phyloP scores from a whole-genome alignment of 169 alveolate genomes.

The Cryptosporidium sp. region DNA sequence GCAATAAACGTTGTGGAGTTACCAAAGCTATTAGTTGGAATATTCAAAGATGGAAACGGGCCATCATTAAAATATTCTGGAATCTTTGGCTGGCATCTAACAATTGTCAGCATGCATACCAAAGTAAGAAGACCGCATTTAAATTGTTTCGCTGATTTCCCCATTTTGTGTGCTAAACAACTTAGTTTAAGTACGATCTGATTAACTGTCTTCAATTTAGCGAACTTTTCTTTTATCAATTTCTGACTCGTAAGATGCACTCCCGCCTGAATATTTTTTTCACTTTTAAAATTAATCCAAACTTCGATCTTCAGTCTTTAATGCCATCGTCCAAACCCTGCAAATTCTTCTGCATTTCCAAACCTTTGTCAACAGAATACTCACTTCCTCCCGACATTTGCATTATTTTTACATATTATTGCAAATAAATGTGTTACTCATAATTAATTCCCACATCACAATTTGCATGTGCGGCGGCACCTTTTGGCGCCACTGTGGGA shows the following conservation, averaged over 20 bases:
- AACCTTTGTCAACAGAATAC: neutral
- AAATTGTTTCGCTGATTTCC: neutral
- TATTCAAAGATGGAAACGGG: conserved; percentile 45
- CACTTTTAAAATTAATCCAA: neutral
- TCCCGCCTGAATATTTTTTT: neutral
- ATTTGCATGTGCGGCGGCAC: neutral
- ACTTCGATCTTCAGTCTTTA: neutral
- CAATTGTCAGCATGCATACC: neutral
- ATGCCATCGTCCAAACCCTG: conserved; percentile 6
- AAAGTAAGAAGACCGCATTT: neutral
- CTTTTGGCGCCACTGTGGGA: neutral
- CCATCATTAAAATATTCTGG: conserved; percentile 59
- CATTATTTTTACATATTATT: conserved; percentile 20
- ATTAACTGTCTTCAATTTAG: neutral
- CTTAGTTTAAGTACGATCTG: neutral
- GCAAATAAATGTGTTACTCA: conserved; percentile 15
- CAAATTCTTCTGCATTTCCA: neutral
- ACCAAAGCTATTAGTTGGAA: conserved; percentile 17
- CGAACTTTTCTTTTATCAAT: neutral
- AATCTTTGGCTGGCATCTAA: neutral
- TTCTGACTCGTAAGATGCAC: conserved; percentile 2
- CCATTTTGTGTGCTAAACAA: neutral
- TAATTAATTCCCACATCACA: neutral
- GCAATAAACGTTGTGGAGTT: conserved; percentile 34
- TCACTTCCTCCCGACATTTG: conserved; percentile 3